A percentile compares a stretch with the other conserved stretches of the same genome.
Conservation (phyloP, 1,139 yeast species). For the Taphrina communis region DNA sequence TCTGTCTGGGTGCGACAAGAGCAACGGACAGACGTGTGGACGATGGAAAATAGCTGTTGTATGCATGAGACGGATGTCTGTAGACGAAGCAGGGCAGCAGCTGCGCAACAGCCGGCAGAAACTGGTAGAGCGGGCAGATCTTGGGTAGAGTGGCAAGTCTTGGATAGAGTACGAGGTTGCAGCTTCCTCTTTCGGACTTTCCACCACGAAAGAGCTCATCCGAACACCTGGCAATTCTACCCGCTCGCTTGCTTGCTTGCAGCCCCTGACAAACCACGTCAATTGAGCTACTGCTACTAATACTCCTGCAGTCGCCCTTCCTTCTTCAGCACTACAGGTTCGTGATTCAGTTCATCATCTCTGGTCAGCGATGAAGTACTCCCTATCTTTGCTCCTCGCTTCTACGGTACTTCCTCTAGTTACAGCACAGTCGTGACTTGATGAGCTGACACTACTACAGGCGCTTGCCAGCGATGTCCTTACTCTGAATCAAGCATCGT, state of each 20-base stretch:
- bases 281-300: conserved; percentile 2
- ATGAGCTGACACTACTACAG: conserved; percentile 2
- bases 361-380: conserved; percentile 19
- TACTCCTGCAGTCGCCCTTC: conserved; percentile 16
- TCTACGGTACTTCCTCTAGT: conserved; percentile 1
- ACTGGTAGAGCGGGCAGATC: background rate
- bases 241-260: background rate
- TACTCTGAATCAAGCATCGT: conserved; percentile 61
- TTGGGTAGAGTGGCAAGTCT: conserved; percentile 4
- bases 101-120: too few species aligned
- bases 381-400: conserved; percentile 11
- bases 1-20: too few species aligned
- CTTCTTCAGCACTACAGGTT: conserved; percentile 13
- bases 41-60: too few species aligned
- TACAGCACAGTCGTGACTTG: background rate
- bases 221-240: conserved; percentile 15
- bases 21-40: too few species aligned
- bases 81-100: too few species aligned
- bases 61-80: too few species aligned
- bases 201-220: conserved; percentile 4
- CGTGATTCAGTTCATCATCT: conserved; percentile 3
- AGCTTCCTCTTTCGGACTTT: conserved; percentile 4
- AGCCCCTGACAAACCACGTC: conserved; percentile 15
- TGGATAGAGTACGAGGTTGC: conserved; percentile 5
- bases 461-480: conserved; percentile 88